Evolutionary conservation across 805 yeast species (phyloP).

Genomic region (Saturnispora dispora): DNA sequence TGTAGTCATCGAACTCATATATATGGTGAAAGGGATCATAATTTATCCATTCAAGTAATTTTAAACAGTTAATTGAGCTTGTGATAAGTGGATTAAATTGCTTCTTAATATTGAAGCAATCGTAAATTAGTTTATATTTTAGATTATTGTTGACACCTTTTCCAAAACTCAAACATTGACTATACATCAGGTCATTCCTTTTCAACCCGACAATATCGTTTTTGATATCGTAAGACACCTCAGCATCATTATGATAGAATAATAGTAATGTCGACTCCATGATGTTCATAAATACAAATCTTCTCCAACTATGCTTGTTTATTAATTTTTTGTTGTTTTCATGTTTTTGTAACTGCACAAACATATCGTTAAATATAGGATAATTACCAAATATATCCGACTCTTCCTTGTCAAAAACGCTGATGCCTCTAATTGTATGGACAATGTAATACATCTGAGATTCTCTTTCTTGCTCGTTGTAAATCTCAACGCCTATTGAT

Average conservation of each 20-base stretch:
- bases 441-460: neutral
- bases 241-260: neutral
- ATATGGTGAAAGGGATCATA: neutral
- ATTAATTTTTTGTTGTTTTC: neutral
- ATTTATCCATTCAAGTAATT: neutral
- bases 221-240: neutral
- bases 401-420: neutral
- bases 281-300: neutral
- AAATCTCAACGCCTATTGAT: neutral
- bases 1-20: neutral
- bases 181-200: neutral
- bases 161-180: neutral
- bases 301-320: constrained; percentile 1
- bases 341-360: neutral
- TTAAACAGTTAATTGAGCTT: neutral
- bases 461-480: neutral
- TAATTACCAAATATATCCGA: constrained; percentile 1
- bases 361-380: constrained; percentile 4
- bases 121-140: neutral
- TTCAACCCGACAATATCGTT: neutral
- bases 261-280: neutral
- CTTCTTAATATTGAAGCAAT: neutral
- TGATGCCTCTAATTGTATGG: neutral
- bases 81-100: neutral
- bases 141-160: neutral